Evolutionary conservation across 257 asterid genomes (phyloP).

Genomic region (Craterostigma plantagineum): DNA sequence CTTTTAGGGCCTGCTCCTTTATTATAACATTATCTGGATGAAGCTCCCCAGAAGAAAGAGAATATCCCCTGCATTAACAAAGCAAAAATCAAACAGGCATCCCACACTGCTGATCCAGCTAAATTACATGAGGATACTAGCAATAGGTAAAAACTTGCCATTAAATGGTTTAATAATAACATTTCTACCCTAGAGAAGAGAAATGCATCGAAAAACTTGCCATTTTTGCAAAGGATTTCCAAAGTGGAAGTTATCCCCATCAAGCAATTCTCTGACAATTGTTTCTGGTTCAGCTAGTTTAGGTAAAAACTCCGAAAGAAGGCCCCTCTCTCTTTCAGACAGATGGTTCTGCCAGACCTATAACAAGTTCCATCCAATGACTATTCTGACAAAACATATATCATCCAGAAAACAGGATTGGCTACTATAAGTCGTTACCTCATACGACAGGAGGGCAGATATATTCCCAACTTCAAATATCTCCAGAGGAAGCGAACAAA

Average conservation of each 20-base stretch:
- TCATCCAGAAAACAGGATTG: conserved; percentile 4
- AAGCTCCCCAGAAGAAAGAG: conserved; percentile 57
- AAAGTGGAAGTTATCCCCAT: conserved; percentile 61
- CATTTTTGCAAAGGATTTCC: conserved; percentile 69
- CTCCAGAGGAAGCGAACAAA: conserved; percentile 54
- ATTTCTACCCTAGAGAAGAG: too few relatives aligned
- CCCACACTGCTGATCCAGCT: too few relatives aligned
- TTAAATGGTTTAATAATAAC: neutral
- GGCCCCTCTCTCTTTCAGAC: conserved; percentile 48
- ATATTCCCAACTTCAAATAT: conserved; percentile 48
- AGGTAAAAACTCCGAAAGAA: conserved; percentile 59
- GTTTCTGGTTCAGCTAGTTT: conserved; percentile 35
- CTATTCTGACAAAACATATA: conserved; percentile 6
- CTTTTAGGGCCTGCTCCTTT: conserved; percentile 35
- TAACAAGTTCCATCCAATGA: conserved; percentile 12
- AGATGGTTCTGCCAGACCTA: conserved; percentile 76
- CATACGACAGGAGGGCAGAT: conserved; percentile 38
- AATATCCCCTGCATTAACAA: conserved; percentile 57
- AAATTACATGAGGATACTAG: too few relatives aligned
- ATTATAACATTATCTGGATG: conserved; percentile 66
- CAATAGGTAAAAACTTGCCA: neutral
- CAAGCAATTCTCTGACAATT: conserved; percentile 44
- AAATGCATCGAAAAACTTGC: conserved; percentile 28
- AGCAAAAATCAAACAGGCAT: too few relatives aligned
- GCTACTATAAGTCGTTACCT: conserved; percentile 25